A percentile compares a stretch with the other conserved stretches of the same genome.
These are phyloP conservation scores for Pelargonium nanum DNA, from an alignment of 345 rosid genomes.

Conservation along the genomic window DNA sequence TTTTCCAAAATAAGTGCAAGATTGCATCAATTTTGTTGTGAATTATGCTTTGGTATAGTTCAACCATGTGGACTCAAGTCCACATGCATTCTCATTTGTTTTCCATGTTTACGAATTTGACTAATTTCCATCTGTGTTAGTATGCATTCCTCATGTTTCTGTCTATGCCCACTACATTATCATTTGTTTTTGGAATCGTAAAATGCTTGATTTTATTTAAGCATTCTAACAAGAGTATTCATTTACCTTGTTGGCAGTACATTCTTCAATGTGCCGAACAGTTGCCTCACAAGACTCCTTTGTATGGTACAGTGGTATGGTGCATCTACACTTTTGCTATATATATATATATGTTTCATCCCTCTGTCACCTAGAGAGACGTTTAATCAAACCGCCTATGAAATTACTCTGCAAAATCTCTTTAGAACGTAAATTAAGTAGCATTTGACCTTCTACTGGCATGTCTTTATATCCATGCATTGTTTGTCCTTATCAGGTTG, in stretches of 20 bases:
- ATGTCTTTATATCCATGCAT: background rate
- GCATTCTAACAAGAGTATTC: constrained; percentile 1
- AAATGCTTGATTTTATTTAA: background rate
- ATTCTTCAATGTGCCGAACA: constrained; percentile 76
- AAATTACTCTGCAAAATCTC: too few species aligned
- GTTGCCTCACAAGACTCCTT: constrained; percentile 89
- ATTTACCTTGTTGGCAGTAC: constrained; percentile 39
- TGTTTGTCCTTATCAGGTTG: constrained; percentile 37
- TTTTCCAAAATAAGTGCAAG: background rate
- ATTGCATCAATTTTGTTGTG: background rate
- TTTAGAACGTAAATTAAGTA: too few species aligned
- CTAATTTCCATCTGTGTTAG: background rate
- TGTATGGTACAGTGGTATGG: constrained; percentile 80
- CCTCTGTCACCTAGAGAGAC: background rate
- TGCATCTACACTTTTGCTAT: constrained; percentile 11
- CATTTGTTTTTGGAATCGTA: background rate
- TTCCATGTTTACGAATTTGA: background rate
- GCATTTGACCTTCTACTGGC: background rate
- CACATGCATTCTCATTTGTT: background rate
- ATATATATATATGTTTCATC: background rate
- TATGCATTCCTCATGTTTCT: background rate
- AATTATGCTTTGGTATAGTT: background rate
- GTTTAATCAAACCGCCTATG: background rate
- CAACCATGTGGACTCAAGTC: background rate
- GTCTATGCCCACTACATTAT: background rate